Conservation (phyloP, 768 basidiomycete genomes). For the Termitomyces sp. region DNA sequence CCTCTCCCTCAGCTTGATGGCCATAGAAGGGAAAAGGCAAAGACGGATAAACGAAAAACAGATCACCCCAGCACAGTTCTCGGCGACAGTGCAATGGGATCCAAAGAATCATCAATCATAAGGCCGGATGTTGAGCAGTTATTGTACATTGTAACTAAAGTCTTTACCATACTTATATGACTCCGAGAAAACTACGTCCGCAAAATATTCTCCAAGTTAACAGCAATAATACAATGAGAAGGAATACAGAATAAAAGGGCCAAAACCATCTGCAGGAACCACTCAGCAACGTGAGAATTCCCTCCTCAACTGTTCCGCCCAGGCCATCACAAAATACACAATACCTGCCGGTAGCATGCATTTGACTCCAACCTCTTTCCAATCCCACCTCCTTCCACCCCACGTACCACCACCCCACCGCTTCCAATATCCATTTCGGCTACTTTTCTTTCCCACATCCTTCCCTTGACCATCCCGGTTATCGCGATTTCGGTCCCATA, state of each 20-base stretch:
- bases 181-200: neutral
- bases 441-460: constrained; percentile 15
- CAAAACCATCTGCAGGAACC: neutral
- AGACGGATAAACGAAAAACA: neutral
- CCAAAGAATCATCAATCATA: no score
- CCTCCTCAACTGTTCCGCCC: constrained; percentile 51
- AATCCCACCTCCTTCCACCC: constrained; percentile 74
- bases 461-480: constrained; percentile 8
- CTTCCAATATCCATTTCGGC: constrained; percentile 28
- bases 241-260: neutral
- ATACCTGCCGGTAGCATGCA: constrained; percentile 72
- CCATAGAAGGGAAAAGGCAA: neutral
- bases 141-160: neutral
- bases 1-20: no score
- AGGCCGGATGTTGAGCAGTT: neutral
- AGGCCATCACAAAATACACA: constrained; percentile 78
- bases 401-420: constrained; percentile 42
- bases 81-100: neutral
- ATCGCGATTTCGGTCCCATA: constrained; percentile 17
- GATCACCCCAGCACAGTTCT: neutral
- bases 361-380: constrained; percentile 62
- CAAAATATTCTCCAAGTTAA: neutral
- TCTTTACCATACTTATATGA: no score
- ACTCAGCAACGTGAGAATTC: constrained; percentile 32
- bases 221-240: constrained; percentile 3